A percentile compares a stretch with the other conserved stretches of the same genome.
These are phyloP conservation scores for Polyporus arcularius DNA, from an alignment of 768 basidiomycete species.

Conservation along the genomic window DNA sequence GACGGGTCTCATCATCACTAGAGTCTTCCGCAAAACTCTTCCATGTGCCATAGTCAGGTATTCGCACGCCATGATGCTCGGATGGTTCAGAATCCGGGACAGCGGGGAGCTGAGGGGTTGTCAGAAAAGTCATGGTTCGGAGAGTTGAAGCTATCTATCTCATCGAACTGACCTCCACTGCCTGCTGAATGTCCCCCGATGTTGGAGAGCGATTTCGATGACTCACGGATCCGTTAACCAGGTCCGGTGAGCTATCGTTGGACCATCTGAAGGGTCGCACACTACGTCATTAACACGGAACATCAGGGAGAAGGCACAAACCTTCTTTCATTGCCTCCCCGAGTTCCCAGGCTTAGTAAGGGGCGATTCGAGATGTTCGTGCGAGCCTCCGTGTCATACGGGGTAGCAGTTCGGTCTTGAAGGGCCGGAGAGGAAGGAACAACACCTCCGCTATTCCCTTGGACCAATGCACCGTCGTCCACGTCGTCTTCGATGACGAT, in stretches of 20 bases:
- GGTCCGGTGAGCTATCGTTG: too few species aligned
- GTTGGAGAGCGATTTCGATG: too few species aligned
- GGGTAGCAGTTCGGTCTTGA: too few species aligned
- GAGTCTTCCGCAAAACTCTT: slow-evolving; percentile 8
- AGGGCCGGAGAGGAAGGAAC: neutral
- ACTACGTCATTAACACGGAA: too few species aligned
- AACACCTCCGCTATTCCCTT: neutral
- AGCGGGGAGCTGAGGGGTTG: neutral
- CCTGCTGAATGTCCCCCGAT: too few species aligned
- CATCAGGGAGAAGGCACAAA: too few species aligned
- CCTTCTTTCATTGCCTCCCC: too few species aligned
- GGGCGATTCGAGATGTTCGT: neutral
- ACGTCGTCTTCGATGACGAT: slow-evolving; percentile 14
- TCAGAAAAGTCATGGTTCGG: neutral
- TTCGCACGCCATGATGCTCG: neutral
- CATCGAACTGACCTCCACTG: too few species aligned
- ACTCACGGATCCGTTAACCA: too few species aligned
- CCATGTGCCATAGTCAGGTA: slow-evolving; percentile 17
- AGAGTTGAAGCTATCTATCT: neutral
- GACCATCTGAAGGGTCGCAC: too few species aligned
- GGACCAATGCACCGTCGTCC: neutral
- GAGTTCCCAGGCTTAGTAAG: neutral
- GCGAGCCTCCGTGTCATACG: too few species aligned
- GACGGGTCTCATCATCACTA: slow-evolving; percentile 12
- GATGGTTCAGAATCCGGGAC: neutral